These are phyloP conservation scores for Trametes meyenii DNA, from an alignment of 768 basidiomycete species.

Conservation along the genomic window DNA sequence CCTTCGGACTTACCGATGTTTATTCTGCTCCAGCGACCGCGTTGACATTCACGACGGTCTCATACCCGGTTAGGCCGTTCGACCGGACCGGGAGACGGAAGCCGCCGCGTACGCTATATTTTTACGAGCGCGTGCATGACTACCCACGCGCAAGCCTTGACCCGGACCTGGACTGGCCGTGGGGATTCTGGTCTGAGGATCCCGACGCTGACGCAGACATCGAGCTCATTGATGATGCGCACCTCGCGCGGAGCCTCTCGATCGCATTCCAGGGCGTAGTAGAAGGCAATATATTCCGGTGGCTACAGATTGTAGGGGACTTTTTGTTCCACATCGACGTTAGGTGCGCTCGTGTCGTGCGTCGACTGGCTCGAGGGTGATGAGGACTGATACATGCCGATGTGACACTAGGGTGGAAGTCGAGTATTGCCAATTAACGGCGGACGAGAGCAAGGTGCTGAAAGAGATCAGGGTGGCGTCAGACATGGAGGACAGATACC, in stretches of 20 bases:
- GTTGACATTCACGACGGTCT: constrained; percentile 12
- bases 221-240: constrained; percentile 3
- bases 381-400: no score
- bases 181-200: constrained; percentile 17
- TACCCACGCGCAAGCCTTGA: constrained; percentile 10
- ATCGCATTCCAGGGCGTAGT: constrained; percentile 1
- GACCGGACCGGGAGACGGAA: not conserved
- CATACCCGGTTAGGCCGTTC: not conserved
- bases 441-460: constrained; percentile 13
- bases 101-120: constrained; percentile 8
- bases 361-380: not conserved
- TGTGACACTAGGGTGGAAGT: constrained; percentile 6
- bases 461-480: constrained; percentile 1
- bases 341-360: not conserved
- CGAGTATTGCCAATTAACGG: constrained; percentile 7
- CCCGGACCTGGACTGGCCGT: constrained; percentile 13
- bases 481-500: not conserved
- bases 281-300: not conserved
- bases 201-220: not conserved
- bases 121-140: constrained; percentile 17
- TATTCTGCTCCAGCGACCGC: not conserved
- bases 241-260: constrained; percentile 1
- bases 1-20: no score
- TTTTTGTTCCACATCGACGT: constrained; percentile 14
- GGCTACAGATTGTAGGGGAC: constrained; percentile 11